phyloP scores from a whole-genome alignment of 2,329 filamentous ascomycete genomes.

The Fonsecaea monophora region DNA sequence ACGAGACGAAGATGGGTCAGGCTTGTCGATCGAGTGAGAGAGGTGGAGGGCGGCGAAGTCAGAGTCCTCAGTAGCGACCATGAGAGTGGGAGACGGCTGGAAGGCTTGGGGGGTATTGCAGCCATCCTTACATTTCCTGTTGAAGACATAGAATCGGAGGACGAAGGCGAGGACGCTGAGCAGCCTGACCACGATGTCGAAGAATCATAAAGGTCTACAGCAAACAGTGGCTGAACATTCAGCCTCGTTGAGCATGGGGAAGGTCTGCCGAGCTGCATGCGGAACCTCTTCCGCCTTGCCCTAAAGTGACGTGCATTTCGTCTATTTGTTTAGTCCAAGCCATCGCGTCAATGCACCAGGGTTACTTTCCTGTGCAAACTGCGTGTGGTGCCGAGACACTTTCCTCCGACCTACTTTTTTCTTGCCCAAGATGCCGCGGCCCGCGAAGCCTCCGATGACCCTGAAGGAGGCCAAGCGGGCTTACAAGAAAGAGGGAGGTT shows the following conservation, averaged over 20 bases:
- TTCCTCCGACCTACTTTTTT: background rate
- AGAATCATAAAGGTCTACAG: constrained; percentile 17
- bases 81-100: constrained; percentile 86
- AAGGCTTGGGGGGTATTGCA: constrained; percentile 84
- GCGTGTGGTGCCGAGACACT: background rate
- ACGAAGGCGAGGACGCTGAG: constrained; percentile 56
- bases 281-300: constrained; percentile 10
- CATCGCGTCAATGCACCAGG: constrained; percentile 2
- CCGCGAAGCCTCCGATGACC: constrained; percentile 38
- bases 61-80: constrained; percentile 90
- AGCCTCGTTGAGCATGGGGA: background rate
- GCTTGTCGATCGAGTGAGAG: constrained; percentile 86
- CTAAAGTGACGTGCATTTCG: constrained; percentile 19
- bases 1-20: constrained; percentile 80
- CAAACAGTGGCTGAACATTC: background rate
- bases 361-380: background rate
- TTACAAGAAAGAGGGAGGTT: constrained; percentile 36
- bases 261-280: background rate
- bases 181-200: constrained; percentile 28
- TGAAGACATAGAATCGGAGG: constrained; percentile 77
- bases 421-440: constrained; percentile 30
- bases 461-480: constrained; percentile 39
- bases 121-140: constrained; percentile 91
- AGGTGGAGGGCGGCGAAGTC: constrained; percentile 80
- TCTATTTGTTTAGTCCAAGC: constrained; percentile 14